Base-by-base conservation (phyloP, 208 protist genomes). In the Leishmania amazonensis region DNA sequence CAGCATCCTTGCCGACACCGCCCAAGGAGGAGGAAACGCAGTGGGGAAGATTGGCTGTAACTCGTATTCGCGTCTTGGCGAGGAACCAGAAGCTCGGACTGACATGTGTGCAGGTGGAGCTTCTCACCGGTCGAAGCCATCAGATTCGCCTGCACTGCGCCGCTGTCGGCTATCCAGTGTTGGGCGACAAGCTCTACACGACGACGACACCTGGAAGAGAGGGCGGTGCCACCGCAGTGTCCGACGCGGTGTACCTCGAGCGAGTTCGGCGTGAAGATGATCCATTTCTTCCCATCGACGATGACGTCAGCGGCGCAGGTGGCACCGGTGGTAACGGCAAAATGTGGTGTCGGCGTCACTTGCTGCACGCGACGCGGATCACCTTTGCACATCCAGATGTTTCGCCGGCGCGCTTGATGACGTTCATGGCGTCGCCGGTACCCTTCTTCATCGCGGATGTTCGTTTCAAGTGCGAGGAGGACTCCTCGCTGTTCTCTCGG, bases 81-180 rank as follows among this genome's bases (percentile, higher is more conserved):
- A 85, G 85, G 31, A 79, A 90, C 65, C 45, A 62, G 0, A 24
- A 6, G 7, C 47, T 94, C 28, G 79, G 81, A 15, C 71, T 96
- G 5, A 92, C 89, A 24, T 78, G 94, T n/a, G 94, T 88, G 4
- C 53, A 88, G 49, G 87, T 95, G 15, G 86, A 89, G 62, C 87
- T 98, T 74, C 80, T 95, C 21, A 97, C 95, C 0, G 96, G 96
- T 3, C 89, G 96, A n/a, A 86, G 93, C 17, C 96, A 98, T 77
- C 96, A 98, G 83, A 88, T 98, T 19, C 93, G 96, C 17, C 87
- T 98, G 49, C 95, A 98, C 85, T 94, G 90, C 64, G 84, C 84
- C 49, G 81, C 86, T 35, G 19, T 98, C 40, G 96, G 94, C 3
- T 90, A 91, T 77, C 94, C 96, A 17, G 90, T 98, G 54, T 67